A percentile compares a stretch with the other conserved stretches of the same genome.
Evolutionary conservation across 176 grass and related monocot species (phyloP).

Genomic region (Dendrocalamus sinicus): DNA sequence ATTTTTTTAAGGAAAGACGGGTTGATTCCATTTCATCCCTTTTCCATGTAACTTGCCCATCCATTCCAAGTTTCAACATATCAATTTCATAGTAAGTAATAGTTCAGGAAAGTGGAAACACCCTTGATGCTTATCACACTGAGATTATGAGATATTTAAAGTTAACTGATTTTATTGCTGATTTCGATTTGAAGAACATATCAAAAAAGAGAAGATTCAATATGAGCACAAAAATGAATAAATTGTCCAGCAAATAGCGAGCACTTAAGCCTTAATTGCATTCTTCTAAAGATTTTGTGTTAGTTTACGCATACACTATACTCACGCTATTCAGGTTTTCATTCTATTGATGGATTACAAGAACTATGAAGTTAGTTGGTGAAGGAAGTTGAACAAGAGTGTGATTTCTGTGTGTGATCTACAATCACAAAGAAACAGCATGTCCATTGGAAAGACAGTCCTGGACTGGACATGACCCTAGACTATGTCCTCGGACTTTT

Average conservation of each 20-base stretch:
- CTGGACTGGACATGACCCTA: neutral
- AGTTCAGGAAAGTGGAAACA: conserved; percentile 7
- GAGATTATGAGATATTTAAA: neutral
- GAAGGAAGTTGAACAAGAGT: neutral
- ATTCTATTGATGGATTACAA: neutral
- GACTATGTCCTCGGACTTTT: too few species aligned
- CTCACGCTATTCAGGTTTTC: neutral
- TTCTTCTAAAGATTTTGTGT: neutral
- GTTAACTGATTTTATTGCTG: neutral
- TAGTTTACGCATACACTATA: neutral
- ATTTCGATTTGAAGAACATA: neutral
- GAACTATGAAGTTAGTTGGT: neutral
- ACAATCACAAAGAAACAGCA: neutral
- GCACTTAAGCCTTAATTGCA: neutral
- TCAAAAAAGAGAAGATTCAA: neutral
- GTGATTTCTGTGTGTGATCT: neutral
- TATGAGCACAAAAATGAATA: neutral
- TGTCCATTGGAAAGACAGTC: neutral
- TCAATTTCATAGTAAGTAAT: neutral
- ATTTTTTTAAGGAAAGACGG: neutral
- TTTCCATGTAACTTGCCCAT: neutral
- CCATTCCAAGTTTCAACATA: conserved; percentile 6
- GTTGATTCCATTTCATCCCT: neutral
- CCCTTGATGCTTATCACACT: neutral
- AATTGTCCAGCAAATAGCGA: neutral